Conservation (phyloP, 129 eudicot species). For the Rutidosis leptorrhynchoides region DNA sequence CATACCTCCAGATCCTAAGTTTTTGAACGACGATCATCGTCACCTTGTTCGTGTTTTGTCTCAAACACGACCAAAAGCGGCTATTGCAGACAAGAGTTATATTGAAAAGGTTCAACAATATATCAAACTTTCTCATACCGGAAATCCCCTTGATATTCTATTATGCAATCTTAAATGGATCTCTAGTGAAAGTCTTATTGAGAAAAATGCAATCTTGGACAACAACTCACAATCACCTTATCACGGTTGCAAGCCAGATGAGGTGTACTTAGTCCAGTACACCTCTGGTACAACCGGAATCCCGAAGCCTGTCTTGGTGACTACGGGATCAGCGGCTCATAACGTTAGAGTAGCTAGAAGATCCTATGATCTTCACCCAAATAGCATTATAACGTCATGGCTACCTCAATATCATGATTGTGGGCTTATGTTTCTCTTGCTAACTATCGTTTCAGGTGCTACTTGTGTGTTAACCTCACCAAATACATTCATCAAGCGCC, state of each 20-base stretch:
- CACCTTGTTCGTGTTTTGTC: slow-evolving; percentile 68
- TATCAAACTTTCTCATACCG: slow-evolving; percentile 15
- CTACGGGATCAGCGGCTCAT: slow-evolving; percentile 85
- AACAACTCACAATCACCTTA: slow-evolving; percentile 28
- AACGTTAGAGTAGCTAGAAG: slow-evolving; percentile 68
- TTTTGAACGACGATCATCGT: slow-evolving; percentile 39
- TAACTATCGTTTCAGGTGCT: slow-evolving; percentile 72
- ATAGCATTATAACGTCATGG: slow-evolving; percentile 67
- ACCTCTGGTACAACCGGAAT: slow-evolving; percentile 81
- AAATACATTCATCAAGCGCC: slow-evolving; percentile 52
- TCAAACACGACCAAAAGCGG: slow-evolving; percentile 68
- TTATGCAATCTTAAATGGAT: slow-evolving; percentile 44
- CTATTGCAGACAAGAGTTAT: slow-evolving; percentile 39
- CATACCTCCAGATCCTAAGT: slow-evolving; percentile 55
- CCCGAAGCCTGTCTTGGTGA: slow-evolving; percentile 73
- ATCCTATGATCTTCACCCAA: slow-evolving; percentile 64
- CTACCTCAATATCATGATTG: slow-evolving; percentile 90
- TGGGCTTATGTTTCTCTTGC: slow-evolving; percentile 71
- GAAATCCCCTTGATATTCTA: slow-evolving; percentile 31
- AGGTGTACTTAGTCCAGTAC: slow-evolving; percentile 69
- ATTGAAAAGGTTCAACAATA: slow-evolving; percentile 37
- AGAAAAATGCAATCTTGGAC: neutral
- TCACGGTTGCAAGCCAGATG: slow-evolving; percentile 50
- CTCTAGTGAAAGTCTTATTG: slow-evolving; percentile 36
- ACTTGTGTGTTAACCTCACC: slow-evolving; percentile 73